These are phyloP conservation scores for Silene vulgaris DNA, from an alignment of 179 eudicot species.

Conservation along the genomic window DNA sequence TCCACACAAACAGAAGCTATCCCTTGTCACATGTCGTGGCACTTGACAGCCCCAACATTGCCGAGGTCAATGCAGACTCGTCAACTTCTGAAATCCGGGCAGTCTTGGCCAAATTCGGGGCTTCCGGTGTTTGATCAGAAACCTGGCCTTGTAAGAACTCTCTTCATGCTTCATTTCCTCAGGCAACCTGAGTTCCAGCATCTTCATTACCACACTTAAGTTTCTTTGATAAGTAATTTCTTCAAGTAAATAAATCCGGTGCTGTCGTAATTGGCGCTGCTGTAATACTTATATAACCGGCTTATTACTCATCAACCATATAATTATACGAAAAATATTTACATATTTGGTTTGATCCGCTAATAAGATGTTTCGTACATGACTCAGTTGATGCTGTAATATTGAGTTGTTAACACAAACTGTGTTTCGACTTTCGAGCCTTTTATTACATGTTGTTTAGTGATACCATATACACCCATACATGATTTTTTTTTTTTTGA, in stretches of 20 bases:
- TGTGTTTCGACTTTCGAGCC: neutral
- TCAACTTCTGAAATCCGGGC: slow-evolving; percentile 25
- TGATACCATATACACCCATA: too few relatives aligned
- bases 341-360: neutral
- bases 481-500: too few relatives aligned
- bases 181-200: neutral
- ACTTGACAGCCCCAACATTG: slow-evolving; percentile 42
- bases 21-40: slow-evolving; percentile 41
- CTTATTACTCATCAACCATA: neutral
- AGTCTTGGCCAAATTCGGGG: slow-evolving; percentile 22
- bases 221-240: slow-evolving; percentile 10
- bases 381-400: neutral
- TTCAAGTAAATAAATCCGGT: slow-evolving; percentile 9
- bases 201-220: neutral
- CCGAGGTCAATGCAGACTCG: slow-evolving; percentile 27
- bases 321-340: neutral
- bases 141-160: neutral
- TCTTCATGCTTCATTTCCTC: neutral
- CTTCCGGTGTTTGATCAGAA: slow-evolving; percentile 18
- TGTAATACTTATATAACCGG: neutral
- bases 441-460: too few relatives aligned
- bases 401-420: slow-evolving; percentile 4
- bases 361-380: too few relatives aligned
- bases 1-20: slow-evolving; percentile 40
- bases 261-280: neutral